Evolutionary conservation across 179 eudicot genomes (phyloP).

Genomic region (Spergularia azorica): DNA sequence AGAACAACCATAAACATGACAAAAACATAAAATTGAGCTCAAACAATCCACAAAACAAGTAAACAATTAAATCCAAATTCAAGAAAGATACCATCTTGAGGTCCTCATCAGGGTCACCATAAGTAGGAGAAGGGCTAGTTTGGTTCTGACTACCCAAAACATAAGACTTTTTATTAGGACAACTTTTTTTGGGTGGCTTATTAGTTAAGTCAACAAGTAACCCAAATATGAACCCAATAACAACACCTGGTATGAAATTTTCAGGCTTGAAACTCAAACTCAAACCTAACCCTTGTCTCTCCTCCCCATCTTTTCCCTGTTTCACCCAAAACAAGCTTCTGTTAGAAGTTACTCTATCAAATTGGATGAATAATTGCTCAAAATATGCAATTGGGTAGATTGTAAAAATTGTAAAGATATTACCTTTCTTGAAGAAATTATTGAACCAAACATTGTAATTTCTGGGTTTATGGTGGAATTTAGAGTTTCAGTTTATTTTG

Average conservation of each 20-base stretch:
- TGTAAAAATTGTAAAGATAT: neutral
- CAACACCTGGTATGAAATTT: constrained; percentile 86
- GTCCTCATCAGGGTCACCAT: constrained; percentile 49
- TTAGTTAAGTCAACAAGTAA: constrained; percentile 65
- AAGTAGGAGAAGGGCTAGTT: constrained; percentile 25
- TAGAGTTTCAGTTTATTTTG: neutral
- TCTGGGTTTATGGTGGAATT: neutral
- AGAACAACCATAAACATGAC: neutral
- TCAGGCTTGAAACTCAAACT: constrained; percentile 90
- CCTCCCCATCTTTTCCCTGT: constrained; percentile 38
- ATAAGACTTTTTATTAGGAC: constrained; percentile 16
- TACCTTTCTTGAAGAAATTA: constrained; percentile 29
- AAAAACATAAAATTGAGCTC: neutral
- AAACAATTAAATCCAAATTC: neutral
- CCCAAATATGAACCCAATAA: constrained; percentile 82
- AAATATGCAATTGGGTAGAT: neutral
- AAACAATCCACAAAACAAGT: neutral
- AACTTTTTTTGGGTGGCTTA: constrained; percentile 37
- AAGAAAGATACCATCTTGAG: constrained; percentile 66
- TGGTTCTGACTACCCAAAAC: constrained; percentile 32
- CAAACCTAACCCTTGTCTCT: constrained; percentile 50
- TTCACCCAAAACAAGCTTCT: neutral
- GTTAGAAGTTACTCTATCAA: neutral
- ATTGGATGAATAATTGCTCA: neutral
- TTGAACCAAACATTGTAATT: constrained; percentile 19